phyloP scores from a whole-genome alignment of 2,329 filamentous ascomycete species.

The Exophiala viscosa region DNA sequence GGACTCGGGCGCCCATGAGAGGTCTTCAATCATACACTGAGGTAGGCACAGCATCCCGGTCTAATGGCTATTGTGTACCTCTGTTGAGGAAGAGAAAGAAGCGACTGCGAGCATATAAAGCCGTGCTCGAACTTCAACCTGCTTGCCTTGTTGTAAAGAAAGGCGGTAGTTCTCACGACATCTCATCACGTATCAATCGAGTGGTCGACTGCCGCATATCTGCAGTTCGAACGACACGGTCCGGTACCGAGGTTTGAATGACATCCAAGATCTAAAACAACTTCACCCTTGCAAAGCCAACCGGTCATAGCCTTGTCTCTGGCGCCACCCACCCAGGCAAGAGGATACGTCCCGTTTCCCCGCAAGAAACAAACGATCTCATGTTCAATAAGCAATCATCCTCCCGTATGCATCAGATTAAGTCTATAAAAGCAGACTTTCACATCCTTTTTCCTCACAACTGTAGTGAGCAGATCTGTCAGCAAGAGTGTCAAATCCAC shows the following conservation, averaged over 20 bases:
- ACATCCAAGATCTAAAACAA: too few relatives aligned
- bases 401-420: conserved; percentile 20
- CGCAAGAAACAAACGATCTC: background rate
- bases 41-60: conserved; percentile 5
- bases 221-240: too few relatives aligned
- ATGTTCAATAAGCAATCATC: background rate
- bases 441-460: conserved; percentile 19
- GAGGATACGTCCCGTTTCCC: background rate
- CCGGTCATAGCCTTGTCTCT: background rate
- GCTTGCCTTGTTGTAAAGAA: too few relatives aligned
- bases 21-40: background rate
- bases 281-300: background rate
- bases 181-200: too few relatives aligned
- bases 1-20: background rate
- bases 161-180: too few relatives aligned
- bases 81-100: background rate
- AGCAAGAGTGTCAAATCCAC: conserved; percentile 22
- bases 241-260: too few relatives aligned
- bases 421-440: conserved; percentile 22
- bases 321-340: background rate
- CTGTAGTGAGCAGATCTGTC: conserved; percentile 22
- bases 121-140: background rate
- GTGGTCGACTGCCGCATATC: too few relatives aligned
- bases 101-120: conserved; percentile 15
- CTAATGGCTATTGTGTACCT: conserved; percentile 12